phyloP scores from a whole-genome alignment of 2,329 filamentous ascomycete species.

The Fusarium sp. region DNA sequence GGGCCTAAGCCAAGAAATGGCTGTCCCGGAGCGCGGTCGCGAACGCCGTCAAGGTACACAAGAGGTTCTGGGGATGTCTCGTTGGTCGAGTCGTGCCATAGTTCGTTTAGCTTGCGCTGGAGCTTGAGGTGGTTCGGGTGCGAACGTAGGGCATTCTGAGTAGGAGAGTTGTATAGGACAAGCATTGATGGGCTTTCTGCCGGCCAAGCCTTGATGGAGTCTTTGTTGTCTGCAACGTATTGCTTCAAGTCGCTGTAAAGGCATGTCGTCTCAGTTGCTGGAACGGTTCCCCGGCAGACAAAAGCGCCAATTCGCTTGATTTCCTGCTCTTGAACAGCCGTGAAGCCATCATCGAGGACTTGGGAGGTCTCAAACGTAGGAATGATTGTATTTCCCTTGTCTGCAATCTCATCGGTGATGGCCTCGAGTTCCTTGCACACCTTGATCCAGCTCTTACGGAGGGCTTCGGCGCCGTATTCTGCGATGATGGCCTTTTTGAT shows the following conservation, averaged over 20 bases:
- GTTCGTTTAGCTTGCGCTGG: constrained; percentile 51
- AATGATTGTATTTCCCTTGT: constrained; percentile 49
- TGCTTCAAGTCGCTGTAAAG: constrained; percentile 48
- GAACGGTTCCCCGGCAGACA: not conserved
- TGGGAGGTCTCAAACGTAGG: constrained; percentile 46
- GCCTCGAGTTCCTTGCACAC: constrained; percentile 51
- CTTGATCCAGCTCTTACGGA: constrained; percentile 53
- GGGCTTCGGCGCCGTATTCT: constrained; percentile 50
- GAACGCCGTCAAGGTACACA: constrained; percentile 54
- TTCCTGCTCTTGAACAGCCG: not conserved
- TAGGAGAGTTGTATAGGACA: constrained; percentile 53
- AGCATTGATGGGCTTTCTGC: constrained; percentile 53
- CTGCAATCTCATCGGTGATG: constrained; percentile 52
- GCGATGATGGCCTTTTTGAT: constrained; percentile 51
- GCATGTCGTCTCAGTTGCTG: constrained; percentile 13
- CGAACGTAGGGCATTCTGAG: constrained; percentile 52
- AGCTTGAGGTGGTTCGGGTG: constrained; percentile 53
- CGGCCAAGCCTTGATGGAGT: constrained; percentile 50
- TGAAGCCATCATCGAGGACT: constrained; percentile 33
- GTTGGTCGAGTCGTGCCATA: constrained; percentile 51
- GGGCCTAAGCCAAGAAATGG: constrained; percentile 56
- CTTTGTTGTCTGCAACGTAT: constrained; percentile 50
- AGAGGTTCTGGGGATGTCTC: constrained; percentile 51
- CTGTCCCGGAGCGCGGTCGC: constrained; percentile 52
- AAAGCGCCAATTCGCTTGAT: not conserved